Conservation (phyloP, 108 stramenopile genomes). For the Nannochloropsis gaditana region DNA sequence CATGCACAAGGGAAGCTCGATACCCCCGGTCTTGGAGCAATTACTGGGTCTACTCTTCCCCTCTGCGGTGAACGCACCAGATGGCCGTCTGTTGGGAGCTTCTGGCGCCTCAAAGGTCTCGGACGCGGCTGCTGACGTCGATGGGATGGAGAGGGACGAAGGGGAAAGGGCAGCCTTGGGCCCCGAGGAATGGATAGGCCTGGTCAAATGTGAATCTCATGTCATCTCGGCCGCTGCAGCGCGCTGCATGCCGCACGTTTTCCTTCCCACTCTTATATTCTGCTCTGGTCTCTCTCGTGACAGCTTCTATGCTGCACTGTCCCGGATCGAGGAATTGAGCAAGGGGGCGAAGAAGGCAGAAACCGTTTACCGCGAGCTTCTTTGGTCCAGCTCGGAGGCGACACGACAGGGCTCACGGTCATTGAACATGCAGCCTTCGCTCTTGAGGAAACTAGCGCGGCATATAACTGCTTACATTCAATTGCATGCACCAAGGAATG, state of each 20-base stretch:
- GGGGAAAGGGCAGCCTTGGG: not conserved
- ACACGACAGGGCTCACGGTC: too few relatives aligned
- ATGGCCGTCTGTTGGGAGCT: not conserved
- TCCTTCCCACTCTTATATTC: not conserved
- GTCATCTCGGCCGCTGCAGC: not conserved
- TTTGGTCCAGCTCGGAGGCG: not conserved
- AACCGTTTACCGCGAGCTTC: not conserved
- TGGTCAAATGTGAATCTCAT: not conserved
- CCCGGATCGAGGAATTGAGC: not conserved
- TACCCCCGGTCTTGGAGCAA: not conserved
- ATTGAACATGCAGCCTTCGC: not conserved
- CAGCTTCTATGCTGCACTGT: not conserved
- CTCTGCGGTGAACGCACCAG: not conserved
- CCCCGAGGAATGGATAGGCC: not conserved
- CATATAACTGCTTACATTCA: not conserved
- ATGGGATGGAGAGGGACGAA: not conserved
- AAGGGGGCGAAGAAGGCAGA: not conserved
- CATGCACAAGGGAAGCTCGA: not conserved
- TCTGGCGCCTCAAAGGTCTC: not conserved
- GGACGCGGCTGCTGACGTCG: not conserved
- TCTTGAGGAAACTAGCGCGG: not conserved
- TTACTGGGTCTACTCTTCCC: slow-evolving; percentile 14
- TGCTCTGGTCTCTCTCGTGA: slow-evolving; percentile 15
- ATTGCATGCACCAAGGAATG: not conserved
- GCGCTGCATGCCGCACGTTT: not conserved